Base-by-base conservation (phyloP, 306 rosid genomes). In the Glycyrrhiza uralensis region DNA sequence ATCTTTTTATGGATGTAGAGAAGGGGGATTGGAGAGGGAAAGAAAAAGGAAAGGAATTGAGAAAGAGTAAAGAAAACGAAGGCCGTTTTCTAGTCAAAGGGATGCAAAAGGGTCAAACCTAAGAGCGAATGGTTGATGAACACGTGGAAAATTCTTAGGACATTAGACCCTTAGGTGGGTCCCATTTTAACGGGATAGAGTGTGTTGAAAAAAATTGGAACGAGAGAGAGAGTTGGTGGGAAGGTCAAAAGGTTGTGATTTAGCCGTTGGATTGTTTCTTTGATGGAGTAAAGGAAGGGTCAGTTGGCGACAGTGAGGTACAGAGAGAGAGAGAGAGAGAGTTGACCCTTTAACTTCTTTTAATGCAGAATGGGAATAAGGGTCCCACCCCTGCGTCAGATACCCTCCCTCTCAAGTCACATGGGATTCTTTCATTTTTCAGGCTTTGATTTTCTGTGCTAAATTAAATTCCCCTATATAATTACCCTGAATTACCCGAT, bases 341-440 rank as follows among this genome's bases (percentile, higher is more conserved):
- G 92, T 91, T 91, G 95, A 91, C 95, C 92, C 90, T 80, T 85
- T 82, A 51, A 50, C 89, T 57, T 67, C 89, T 82, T 87, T 91
- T 82, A 66, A 88, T 83, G 89, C 87, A 80, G 57, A n/a, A 75
- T 36, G 3, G 64, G 41, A 50, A 10, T 79, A 65, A 80, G 80
- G 76, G 17, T 74, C 84, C 76, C 81, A 55, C 71, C 49, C 49
- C 63, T 71, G 45, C 47, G 71, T 49, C 55, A 49, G 44, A 79
- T 49, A 57, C 38, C 75, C 5, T 26, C 8, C 29, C 19, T 20
- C 76, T 63, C 80, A 66, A 80, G 41, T 75, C 79, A 63, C 81
- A 64, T 74, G 77, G 58, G 68, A 71, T 72, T 68, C 72, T 59
- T 38, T 22, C 5, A 19, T 6, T 13, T 54, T 12, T n/a, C 8